Evolutionary conservation across 192 early-diverging fungal species (phyloP).

Genomic region (Gaertneriomyces semiglobifer): DNA sequence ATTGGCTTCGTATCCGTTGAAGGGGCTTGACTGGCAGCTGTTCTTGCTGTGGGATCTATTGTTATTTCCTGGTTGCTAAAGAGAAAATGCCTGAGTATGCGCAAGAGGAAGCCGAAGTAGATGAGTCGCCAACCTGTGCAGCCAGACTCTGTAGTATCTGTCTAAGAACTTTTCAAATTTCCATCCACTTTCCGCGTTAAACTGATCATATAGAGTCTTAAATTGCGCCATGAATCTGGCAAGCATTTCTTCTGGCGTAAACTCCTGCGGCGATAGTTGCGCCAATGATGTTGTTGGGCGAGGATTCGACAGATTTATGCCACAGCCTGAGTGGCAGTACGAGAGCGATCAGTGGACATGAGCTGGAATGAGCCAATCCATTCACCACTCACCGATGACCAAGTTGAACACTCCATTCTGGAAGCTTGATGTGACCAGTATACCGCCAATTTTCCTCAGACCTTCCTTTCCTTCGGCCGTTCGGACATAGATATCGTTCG

Average conservation of each 20-base stretch:
- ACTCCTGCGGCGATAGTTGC: constrained; percentile 41
- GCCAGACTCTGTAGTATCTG: constrained; percentile 80
- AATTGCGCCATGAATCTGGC: constrained; percentile 67
- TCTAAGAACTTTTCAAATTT: constrained; percentile 72
- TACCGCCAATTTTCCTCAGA: constrained; percentile 79
- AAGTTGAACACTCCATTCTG: constrained; percentile 68
- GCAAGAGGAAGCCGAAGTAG: too few species aligned
- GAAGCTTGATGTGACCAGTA: constrained; percentile 82
- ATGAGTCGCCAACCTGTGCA: constrained; percentile 61
- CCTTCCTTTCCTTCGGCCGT: constrained; percentile 18
- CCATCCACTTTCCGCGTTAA: constrained; percentile 35
- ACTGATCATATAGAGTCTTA: constrained; percentile 71
- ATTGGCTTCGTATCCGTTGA: too few species aligned
- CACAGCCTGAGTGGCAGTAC: constrained; percentile 56
- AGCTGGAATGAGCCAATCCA: constrained; percentile 9
- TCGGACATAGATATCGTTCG: constrained; percentile 89
- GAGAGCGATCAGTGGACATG: neutral
- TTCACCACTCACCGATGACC: constrained; percentile 65
- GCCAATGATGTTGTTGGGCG: constrained; percentile 85
- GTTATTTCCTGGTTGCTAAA: too few species aligned
- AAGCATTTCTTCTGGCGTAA: constrained; percentile 68
- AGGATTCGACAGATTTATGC: constrained; percentile 80
- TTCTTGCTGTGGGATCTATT: too few species aligned
- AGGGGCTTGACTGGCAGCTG: too few species aligned
- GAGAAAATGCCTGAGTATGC: too few species aligned